These are phyloP conservation scores for Fraxinus sp. DNA, from an alignment of 305 asterid genomes.

Conservation along the genomic window DNA sequence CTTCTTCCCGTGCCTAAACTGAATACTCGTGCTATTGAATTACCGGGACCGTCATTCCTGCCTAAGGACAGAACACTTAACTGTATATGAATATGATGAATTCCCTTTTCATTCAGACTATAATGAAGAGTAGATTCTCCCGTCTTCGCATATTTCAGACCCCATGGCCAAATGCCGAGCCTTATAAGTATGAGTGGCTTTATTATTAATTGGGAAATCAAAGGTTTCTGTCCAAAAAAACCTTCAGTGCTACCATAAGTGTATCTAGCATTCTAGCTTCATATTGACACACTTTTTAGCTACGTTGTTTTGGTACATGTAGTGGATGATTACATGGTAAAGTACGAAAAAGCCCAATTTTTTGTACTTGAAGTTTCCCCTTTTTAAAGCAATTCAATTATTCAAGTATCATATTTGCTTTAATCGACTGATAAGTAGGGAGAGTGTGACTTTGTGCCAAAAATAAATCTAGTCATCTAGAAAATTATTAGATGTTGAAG, in stretches of 20 bases:
- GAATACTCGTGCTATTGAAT: background rate
- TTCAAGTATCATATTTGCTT: background rate
- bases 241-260: background rate
- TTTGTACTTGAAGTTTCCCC: background rate
- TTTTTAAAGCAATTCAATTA: background rate
- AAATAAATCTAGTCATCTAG: background rate
- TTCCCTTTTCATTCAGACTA: background rate
- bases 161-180: background rate
- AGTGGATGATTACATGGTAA: background rate
- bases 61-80: background rate
- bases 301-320: background rate
- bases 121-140: background rate
- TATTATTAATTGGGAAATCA: background rate
- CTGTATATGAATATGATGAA: background rate
- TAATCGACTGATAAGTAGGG: background rate
- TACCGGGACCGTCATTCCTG: background rate
- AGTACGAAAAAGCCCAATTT: background rate
- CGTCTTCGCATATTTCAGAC: background rate
- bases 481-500: background rate
- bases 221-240: background rate
- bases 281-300: background rate
- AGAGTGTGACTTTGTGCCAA: background rate
- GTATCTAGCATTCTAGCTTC: background rate
- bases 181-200: background rate
- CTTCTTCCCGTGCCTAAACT: background rate